Conservation (phyloP, 768 basidiomycete genomes). For the Psilocybe tampanensis region DNA sequence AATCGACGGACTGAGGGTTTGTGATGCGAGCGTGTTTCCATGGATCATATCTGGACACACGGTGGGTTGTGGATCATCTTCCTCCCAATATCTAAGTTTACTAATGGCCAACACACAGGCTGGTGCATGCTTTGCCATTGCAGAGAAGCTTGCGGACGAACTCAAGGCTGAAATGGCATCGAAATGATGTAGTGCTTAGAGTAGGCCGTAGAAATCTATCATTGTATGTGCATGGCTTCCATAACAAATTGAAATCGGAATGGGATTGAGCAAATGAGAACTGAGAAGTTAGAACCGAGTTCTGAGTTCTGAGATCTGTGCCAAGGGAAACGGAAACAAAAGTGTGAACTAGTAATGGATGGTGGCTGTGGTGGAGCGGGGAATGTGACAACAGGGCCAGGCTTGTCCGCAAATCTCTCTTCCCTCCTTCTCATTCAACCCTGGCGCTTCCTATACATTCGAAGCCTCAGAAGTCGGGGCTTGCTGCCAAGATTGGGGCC, state of each 20-base stretch:
- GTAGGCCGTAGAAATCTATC: too few species aligned
- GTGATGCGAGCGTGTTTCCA: conserved; percentile 43
- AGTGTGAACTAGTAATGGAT: too few species aligned
- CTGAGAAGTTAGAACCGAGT: too few species aligned
- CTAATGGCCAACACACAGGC: conserved; percentile 21
- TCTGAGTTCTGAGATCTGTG: not conserved
- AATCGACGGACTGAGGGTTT: conserved; percentile 42
- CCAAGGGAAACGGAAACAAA: conserved; percentile 3
- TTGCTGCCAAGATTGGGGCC: conserved; percentile 21
- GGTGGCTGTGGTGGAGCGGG: conserved; percentile 16
- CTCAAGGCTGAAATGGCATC: conserved; percentile 25
- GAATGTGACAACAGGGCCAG: conserved; percentile 8
- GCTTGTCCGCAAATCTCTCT: not conserved
- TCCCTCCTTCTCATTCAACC: conserved; percentile 12
- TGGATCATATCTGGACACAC: conserved; percentile 43
- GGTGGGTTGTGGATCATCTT: conserved; percentile 25
- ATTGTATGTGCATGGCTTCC: not conserved
- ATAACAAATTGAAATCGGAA: not conserved
- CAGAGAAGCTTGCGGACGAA: conserved; percentile 35
- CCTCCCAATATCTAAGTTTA: too few species aligned
- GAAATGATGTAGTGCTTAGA: not conserved
- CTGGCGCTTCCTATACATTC: conserved; percentile 20
- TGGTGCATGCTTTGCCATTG: conserved; percentile 33
- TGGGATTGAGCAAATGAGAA: too few species aligned
- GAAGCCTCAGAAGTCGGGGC: conserved; percentile 12